Conservation (phyloP, 1,284 basidiomycete species). For the Cystobasidium sp. region DNA sequence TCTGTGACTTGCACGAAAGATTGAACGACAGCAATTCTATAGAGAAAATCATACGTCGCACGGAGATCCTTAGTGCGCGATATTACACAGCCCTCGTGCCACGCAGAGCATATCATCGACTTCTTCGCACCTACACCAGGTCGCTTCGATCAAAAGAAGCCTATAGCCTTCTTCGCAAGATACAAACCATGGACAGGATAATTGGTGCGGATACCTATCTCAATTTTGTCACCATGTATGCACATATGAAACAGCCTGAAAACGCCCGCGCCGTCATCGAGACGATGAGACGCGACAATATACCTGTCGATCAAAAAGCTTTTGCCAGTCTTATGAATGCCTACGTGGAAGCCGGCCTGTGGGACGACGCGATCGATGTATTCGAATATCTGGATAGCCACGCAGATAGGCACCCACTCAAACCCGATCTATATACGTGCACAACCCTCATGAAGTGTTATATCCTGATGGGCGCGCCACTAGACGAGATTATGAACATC, state of each 20-base stretch:
- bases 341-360: conserved; percentile 79
- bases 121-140: conserved; percentile 66
- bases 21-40: conserved; percentile 15
- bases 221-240: conserved; percentile 71
- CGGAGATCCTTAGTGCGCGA: background rate
- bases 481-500: conserved; percentile 67
- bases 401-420: conserved; percentile 50
- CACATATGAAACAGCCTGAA: conserved; percentile 67
- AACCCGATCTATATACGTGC: conserved; percentile 60
- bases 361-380: conserved; percentile 71
- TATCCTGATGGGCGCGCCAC: conserved; percentile 77
- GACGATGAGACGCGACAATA: conserved; percentile 64
- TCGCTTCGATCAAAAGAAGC: conserved; percentile 64
- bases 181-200: conserved; percentile 56
- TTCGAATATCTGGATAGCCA: conserved; percentile 70
- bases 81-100: background rate
- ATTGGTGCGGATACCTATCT: conserved; percentile 67
- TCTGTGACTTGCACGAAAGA: conserved; percentile 1
- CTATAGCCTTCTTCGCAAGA: conserved; percentile 65
- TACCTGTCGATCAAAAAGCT: conserved; percentile 69
- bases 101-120: conserved; percentile 51
- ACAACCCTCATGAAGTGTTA: conserved; percentile 86
- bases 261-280: conserved; percentile 72
- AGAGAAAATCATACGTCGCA: background rate
- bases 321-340: conserved; percentile 78